Conservation (phyloP, 2,329 filamentous ascomycete genomes). For the Epichloe sp. region DNA sequence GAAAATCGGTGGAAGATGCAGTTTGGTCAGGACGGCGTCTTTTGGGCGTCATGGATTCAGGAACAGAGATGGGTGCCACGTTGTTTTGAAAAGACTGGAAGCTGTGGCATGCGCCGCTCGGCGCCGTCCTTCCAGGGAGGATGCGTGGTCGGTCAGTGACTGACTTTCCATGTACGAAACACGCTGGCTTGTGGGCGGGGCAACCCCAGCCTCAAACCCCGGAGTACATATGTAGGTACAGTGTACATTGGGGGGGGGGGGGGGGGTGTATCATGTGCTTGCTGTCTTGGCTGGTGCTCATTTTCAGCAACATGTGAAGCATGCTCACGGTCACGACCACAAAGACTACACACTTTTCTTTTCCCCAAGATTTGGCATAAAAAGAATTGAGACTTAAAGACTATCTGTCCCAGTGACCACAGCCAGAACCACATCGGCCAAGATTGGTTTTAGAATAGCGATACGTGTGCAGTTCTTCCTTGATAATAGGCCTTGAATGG, state of each 20-base stretch:
- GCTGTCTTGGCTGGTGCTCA: too few relatives aligned
- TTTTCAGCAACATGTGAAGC: not conserved
- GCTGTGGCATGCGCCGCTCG: not conserved
- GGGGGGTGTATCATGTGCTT: too few relatives aligned
- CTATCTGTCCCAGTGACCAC: not conserved
- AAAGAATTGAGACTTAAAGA: not conserved
- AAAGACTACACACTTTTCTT: not conserved
- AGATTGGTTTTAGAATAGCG: slow-evolving; percentile 2
- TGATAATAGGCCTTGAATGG: not conserved
- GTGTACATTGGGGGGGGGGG: too few relatives aligned
- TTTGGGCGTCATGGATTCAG: not conserved
- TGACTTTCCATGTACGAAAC: too few relatives aligned
- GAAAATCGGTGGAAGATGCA: not conserved
- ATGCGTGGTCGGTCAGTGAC: too few relatives aligned
- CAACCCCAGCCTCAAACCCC: not conserved
- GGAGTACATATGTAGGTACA: too few relatives aligned
- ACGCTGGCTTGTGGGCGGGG: not conserved
- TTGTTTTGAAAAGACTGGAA: not conserved
- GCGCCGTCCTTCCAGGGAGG: not conserved
- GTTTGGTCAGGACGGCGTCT: not conserved
- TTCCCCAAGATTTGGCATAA: not conserved
- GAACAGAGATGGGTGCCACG: not conserved
- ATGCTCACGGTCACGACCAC: not conserved
- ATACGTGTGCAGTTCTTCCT: not conserved
- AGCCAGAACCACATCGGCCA: not conserved